These are phyloP conservation scores for Pythium pectinolyticum DNA, from an alignment of 352 stramenopile species.

Conservation along the genomic window DNA sequence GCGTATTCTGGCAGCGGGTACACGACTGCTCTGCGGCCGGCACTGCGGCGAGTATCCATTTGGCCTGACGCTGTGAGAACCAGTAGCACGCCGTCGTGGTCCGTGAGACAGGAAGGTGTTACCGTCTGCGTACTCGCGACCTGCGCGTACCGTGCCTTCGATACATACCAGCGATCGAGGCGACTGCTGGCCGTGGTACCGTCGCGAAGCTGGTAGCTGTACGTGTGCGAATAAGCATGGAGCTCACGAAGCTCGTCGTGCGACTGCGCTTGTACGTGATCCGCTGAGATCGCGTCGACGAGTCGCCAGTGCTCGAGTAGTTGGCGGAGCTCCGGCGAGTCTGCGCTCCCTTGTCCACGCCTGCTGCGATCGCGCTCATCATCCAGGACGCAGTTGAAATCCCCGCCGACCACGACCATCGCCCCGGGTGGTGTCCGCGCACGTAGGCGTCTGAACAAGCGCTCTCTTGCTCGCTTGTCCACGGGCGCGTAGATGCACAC, in stretches of 20 bases:
- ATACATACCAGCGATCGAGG: constrained; percentile 3
- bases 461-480: neutral
- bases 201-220: neutral
- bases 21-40: neutral
- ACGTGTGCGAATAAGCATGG: constrained; percentile 5
- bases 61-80: neutral
- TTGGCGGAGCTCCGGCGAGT: neutral
- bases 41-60: neutral
- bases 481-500: neutral
- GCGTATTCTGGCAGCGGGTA: neutral
- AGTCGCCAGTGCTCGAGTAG: neutral
- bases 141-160: too few relatives aligned
- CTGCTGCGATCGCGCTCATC: neutral
- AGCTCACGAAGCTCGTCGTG: neutral
- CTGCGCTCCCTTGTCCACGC: neutral
- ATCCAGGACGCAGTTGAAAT: too few relatives aligned
- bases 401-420: neutral
- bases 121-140: neutral
- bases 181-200: neutral
- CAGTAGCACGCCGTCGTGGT: constrained; percentile 4
- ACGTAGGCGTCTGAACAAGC: neutral
- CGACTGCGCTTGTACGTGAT: neutral
- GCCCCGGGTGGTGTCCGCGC: neutral
- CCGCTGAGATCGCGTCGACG: neutral
- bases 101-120: neutral